Conservation (phyloP, 148 eudicot genomes). For the Chenopodium formosanum region DNA sequence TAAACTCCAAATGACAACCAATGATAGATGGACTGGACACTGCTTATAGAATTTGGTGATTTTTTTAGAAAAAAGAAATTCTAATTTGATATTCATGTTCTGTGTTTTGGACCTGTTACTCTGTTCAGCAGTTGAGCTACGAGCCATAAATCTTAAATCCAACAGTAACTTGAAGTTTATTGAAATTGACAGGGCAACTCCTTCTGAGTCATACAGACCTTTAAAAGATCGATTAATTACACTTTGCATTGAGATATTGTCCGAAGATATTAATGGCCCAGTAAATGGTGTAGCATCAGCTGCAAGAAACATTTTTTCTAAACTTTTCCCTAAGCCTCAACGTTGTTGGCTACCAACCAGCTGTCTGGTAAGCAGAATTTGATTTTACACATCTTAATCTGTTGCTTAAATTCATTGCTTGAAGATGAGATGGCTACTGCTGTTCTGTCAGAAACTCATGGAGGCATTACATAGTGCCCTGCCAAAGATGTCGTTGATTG, state of each 20-base stretch:
- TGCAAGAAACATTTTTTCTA: conserved; percentile 58
- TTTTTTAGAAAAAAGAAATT: neutral
- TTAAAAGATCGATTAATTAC: conserved; percentile 66
- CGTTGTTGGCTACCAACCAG: conserved; percentile 95
- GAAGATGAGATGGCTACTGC: conserved; percentile 11
- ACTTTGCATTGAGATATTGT: conserved; percentile 69
- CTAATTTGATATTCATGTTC: neutral
- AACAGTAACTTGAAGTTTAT: conserved; percentile 4
- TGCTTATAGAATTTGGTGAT: too few species aligned
- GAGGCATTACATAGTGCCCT: conserved; percentile 76
- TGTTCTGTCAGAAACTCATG: conserved; percentile 63
- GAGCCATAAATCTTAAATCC: neutral
- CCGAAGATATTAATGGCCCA: conserved; percentile 44
- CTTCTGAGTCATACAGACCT: conserved; percentile 71
- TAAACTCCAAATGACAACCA: neutral
- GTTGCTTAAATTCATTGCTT: neutral
- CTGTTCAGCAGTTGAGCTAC: neutral
- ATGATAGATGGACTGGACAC: neutral
- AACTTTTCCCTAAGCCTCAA: conserved; percentile 72
- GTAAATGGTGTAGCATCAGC: conserved; percentile 38
- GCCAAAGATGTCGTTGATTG: conserved; percentile 93
- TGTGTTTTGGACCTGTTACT: neutral
- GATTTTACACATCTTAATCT: neutral
- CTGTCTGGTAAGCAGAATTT: conserved; percentile 58
- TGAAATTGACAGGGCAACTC: conserved; percentile 44